Evolutionary conservation across 108 stramenopile species (phyloP).

Genomic region (Cyclotella kingstonii): DNA sequence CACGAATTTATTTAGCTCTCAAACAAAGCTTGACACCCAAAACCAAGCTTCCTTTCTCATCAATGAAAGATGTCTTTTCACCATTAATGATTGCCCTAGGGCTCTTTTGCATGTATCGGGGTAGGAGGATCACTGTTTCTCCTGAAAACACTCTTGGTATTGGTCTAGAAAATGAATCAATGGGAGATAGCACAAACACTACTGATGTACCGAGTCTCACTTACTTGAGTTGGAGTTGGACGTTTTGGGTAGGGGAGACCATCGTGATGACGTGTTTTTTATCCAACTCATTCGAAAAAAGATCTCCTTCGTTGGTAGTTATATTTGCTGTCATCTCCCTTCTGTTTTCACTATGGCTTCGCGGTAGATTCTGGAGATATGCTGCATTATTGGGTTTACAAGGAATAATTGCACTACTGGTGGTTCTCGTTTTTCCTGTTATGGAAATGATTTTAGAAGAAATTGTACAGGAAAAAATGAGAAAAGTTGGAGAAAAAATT

Average conservation of each 20-base stretch:
- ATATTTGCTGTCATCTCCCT: conserved; percentile 35
- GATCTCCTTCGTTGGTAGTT: conserved; percentile 4
- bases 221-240: conserved; percentile 39
- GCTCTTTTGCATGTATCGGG: conserved; percentile 69
- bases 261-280: conserved; percentile 74
- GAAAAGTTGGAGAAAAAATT: conserved; percentile 81
- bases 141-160: neutral
- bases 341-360: conserved; percentile 67
- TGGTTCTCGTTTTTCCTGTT: conserved; percentile 77
- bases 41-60: conserved; percentile 1
- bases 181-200: conserved; percentile 9
- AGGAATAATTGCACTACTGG: conserved; percentile 59
- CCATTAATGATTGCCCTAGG: conserved; percentile 67
- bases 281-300: conserved; percentile 55
- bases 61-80: conserved; percentile 44
- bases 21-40: conserved; percentile 1
- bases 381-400: conserved; percentile 60
- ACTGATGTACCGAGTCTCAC: neutral
- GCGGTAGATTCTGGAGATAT: conserved; percentile 81
- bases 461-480: conserved; percentile 80
- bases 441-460: conserved; percentile 87
- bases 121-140: conserved; percentile 19
- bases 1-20: conserved; percentile 42
- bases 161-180: conserved; percentile 1
- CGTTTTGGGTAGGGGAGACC: conserved; percentile 74